phyloP scores from a whole-genome alignment of 768 basidiomycete genomes.

The Gautieria morchelliformis region DNA sequence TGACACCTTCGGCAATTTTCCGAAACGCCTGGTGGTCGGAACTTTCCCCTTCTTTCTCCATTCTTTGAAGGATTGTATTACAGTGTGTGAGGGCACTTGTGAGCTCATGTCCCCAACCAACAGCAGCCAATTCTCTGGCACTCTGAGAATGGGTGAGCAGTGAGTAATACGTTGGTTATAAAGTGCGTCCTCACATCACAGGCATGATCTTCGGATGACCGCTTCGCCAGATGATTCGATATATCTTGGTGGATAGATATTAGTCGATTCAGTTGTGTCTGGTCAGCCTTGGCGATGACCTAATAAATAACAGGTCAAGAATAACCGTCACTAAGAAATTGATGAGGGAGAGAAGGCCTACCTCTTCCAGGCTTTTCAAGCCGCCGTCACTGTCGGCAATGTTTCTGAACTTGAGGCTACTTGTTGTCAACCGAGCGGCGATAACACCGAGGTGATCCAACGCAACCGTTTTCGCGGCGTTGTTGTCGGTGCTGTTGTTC shows the following conservation, averaged over 20 bases:
- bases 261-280: conserved; percentile 46
- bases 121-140: conserved; percentile 71
- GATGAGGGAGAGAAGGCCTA: conserved; percentile 18
- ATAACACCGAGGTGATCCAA: conserved; percentile 93
- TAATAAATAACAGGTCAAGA: conserved; percentile 15
- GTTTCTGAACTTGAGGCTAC: conserved; percentile 34
- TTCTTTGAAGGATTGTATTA: conserved; percentile 35
- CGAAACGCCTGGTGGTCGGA: conserved; percentile 24
- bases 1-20: conserved; percentile 45
- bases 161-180: neutral
- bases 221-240: conserved; percentile 55
- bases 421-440: conserved; percentile 67
- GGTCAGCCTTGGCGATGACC: conserved; percentile 44
- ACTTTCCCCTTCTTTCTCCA: conserved; percentile 22
- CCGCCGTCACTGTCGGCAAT: conserved; percentile 25
- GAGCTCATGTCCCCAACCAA: conserved; percentile 75
- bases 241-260: conserved; percentile 57
- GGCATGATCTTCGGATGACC: conserved; percentile 69
- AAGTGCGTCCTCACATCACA: conserved; percentile 49
- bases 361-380: conserved; percentile 66
- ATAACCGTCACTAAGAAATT: neutral
- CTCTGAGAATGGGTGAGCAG: conserved; percentile 39
- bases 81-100: conserved; percentile 57
- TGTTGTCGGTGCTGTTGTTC: conserved; percentile 53
- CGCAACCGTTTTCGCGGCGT: conserved; percentile 81